Conservation (phyloP, 176 grass and related monocot genomes). For the Microstegium vimineum region DNA sequence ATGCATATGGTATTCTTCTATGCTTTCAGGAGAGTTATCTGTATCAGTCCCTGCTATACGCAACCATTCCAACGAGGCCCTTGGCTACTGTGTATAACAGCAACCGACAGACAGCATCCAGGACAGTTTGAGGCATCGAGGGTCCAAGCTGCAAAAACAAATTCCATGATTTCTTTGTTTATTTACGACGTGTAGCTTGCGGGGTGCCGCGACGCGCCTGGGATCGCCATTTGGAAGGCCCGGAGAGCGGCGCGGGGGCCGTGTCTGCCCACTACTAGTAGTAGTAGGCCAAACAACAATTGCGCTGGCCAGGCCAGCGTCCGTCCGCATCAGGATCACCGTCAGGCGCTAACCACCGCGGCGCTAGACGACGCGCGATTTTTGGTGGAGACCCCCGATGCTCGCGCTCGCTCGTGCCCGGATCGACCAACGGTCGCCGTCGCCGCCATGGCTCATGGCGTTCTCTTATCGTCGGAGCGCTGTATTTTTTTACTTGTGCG, state of each 20-base stretch:
- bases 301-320: too few relatives aligned
- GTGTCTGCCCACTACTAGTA: slow-evolving; percentile 19
- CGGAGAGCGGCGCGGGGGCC: neutral
- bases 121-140: neutral
- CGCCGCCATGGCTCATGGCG: neutral
- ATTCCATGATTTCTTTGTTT: slow-evolving; percentile 15
- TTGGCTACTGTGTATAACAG: neutral
- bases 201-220: neutral
- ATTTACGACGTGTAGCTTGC: neutral
- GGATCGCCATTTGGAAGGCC: slow-evolving; percentile 36
- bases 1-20: neutral
- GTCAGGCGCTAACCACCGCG: slow-evolving; percentile 25
- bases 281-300: neutral
- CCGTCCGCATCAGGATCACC: slow-evolving; percentile 38
- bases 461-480: neutral
- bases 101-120: neutral
- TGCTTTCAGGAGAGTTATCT: neutral
- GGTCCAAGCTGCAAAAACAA: neutral
- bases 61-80: neutral
- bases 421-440: neutral
- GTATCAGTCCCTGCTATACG: neutral
- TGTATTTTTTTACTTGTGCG: neutral
- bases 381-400: neutral
- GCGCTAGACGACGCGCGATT: slow-evolving; percentile 27
- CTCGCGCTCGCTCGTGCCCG: neutral